Evolutionary conservation across 441 rosid species (phyloP).

Genomic region (Erysimum pusillum): DNA sequence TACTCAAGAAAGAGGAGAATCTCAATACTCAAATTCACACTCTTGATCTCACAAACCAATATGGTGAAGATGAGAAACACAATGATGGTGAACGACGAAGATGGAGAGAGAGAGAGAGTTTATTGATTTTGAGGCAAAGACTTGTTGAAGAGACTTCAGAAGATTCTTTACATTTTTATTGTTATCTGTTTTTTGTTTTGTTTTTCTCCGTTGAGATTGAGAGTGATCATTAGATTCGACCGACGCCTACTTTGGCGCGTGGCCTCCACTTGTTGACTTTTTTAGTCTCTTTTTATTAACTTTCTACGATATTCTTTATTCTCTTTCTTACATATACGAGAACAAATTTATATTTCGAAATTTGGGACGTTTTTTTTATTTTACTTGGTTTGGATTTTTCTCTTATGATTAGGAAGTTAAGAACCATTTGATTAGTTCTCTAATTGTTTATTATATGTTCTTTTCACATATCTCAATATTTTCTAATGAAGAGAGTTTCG

Average conservation of each 20-base stretch:
- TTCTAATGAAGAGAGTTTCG: not conserved
- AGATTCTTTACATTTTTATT: constrained; percentile 39
- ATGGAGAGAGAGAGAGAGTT: constrained; percentile 4
- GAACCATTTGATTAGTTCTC: constrained; percentile 15
- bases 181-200: constrained; percentile 20
- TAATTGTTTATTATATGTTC: not conserved
- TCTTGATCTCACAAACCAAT: constrained; percentile 15
- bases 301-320: constrained; percentile 17
- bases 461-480: constrained; percentile 3
- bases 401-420: not conserved
- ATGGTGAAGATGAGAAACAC: constrained; percentile 1
- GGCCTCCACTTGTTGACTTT: constrained; percentile 36
- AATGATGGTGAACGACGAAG: constrained; percentile 21
- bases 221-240: constrained; percentile 45
- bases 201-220: constrained; percentile 13
- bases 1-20: not conserved
- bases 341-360: constrained; percentile 4
- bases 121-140: constrained; percentile 46
- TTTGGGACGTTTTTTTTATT: not conserved
- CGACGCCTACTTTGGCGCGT: constrained; percentile 46
- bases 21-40: not conserved
- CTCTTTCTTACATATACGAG: not conserved
- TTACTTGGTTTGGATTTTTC: not conserved
- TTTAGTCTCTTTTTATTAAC: constrained; percentile 1
- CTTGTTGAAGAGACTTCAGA: constrained; percentile 43